Conservation (phyloP, 2,329 filamentous ascomycete genomes). For the Parastagonospora nodorum region DNA sequence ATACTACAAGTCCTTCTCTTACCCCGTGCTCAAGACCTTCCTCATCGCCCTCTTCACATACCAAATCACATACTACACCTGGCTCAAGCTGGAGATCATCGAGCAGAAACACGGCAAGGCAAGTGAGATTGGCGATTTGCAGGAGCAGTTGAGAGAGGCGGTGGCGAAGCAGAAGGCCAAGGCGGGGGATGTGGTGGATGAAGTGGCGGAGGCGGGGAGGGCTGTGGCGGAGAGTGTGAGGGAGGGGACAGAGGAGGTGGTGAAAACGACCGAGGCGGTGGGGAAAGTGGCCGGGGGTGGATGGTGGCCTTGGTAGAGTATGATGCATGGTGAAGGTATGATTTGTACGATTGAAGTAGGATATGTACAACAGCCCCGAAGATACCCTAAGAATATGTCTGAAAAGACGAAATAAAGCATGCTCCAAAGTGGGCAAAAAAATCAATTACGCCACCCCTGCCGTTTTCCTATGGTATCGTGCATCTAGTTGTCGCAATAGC, state of each 20-base stretch:
- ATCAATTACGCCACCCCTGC: not conserved
- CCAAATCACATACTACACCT: conserved; percentile 75
- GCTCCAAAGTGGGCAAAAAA: too few species aligned
- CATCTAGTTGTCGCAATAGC: not conserved
- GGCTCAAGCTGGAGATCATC: conserved; percentile 74
- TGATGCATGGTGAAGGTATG: too few species aligned
- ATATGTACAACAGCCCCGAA: not conserved
- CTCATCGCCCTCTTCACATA: conserved; percentile 78
- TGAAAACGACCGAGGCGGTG: conserved; percentile 15
- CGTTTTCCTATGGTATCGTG: not conserved
- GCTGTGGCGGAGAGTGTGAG: conserved; percentile 7
- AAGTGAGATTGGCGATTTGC: conserved; percentile 25
- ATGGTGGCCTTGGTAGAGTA: conserved; percentile 32
- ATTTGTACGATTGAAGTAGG: not conserved
- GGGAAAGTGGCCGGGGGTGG: conserved; percentile 21
- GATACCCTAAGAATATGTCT: too few species aligned
- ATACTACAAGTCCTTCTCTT: conserved; percentile 77
- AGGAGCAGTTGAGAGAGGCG: conserved; percentile 28
- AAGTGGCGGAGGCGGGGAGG: not conserved
- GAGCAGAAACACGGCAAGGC: conserved; percentile 65
- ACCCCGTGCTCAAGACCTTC: conserved; percentile 74
- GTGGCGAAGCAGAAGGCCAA: conserved; percentile 21
- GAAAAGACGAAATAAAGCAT: too few species aligned
- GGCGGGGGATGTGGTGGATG: conserved; percentile 11
- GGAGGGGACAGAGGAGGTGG: conserved; percentile 6